Evolutionary conservation across 805 yeast species (phyloP).

Genomic region (Saccharomyces jurei): DNA sequence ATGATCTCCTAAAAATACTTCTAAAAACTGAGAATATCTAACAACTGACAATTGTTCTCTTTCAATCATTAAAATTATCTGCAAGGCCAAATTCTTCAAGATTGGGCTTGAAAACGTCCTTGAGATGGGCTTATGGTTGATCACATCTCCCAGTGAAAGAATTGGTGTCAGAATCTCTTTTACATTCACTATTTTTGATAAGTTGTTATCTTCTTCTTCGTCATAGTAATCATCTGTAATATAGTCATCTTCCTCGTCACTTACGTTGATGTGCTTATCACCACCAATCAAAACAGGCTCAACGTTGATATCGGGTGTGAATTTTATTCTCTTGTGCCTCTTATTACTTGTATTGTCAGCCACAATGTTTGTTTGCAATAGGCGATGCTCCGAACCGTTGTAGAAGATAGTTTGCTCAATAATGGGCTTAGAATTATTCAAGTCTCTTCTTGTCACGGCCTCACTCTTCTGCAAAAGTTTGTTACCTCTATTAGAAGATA

Average conservation of each 20-base stretch:
- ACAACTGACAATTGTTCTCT: conserved; percentile 74
- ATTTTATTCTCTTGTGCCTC: conserved; percentile 25
- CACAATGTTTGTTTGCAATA: conserved; percentile 17
- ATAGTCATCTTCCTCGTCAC: conserved; percentile 7
- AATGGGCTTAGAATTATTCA: conserved; percentile 30
- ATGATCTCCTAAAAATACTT: conserved; percentile 81
- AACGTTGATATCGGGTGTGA: conserved; percentile 5
- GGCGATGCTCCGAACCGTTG: conserved; percentile 31
- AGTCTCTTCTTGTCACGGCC: conserved; percentile 37
- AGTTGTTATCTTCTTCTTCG: conserved; percentile 34
- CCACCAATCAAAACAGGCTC: background rate
- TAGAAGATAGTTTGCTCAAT: conserved; percentile 29
- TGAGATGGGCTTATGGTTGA: conserved; percentile 59
- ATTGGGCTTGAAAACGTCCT: conserved; percentile 53
- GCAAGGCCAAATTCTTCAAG: conserved; percentile 55
- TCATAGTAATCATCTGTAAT: conserved; percentile 25
- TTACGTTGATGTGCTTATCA: background rate
- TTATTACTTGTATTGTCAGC: background rate
- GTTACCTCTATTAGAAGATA: conserved; percentile 47
- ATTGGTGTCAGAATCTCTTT: conserved; percentile 67
- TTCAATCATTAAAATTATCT: conserved; percentile 70
- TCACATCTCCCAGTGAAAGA: conserved; percentile 69
- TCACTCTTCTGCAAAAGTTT: conserved; percentile 46
- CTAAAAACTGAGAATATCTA: conserved; percentile 61
- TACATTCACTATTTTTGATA: conserved; percentile 44